These are phyloP conservation scores for Astrothelium macrocarpum DNA, from an alignment of 495 filamentous ascomycete species.

Conservation along the genomic window DNA sequence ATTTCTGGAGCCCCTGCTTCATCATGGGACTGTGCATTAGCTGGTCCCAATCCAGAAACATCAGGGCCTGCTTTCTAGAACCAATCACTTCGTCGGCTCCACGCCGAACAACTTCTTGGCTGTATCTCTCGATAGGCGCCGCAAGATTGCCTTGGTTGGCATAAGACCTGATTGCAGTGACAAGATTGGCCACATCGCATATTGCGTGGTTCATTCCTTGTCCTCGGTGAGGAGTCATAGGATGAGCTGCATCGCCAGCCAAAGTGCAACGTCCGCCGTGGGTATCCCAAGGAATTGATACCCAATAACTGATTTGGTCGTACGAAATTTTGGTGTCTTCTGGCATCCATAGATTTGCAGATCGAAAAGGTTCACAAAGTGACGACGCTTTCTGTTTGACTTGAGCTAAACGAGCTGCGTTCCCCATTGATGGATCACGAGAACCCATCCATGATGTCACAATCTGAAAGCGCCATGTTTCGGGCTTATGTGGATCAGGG, in stretches of 20 bases:
- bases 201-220: constrained; percentile 45
- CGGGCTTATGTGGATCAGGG: constrained; percentile 27
- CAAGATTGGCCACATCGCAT: constrained; percentile 36
- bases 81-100: constrained; percentile 8
- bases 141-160: not conserved
- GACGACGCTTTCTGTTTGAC: constrained; percentile 29
- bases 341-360: constrained; percentile 34
- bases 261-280: constrained; percentile 40
- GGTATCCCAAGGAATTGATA: constrained; percentile 40
- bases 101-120: constrained; percentile 4
- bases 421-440: constrained; percentile 10
- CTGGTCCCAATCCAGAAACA: constrained; percentile 11
- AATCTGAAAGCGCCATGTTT: constrained; percentile 33
- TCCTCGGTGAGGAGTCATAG: constrained; percentile 51
- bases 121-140: not conserved
- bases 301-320: constrained; percentile 33
- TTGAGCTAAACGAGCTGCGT: constrained; percentile 30
- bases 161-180: constrained; percentile 7
- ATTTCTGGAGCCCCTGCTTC: constrained; percentile 4
- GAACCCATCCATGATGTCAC: constrained; percentile 29
- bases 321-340: constrained; percentile 37
- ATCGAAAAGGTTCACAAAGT: constrained; percentile 36
- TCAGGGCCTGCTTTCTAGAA: constrained; percentile 2
- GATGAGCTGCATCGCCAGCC: constrained; percentile 52
- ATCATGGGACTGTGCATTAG: constrained; percentile 10